Evolutionary conservation across 2,329 filamentous ascomycete species (phyloP).

Genomic region (Colletotrichum siamense): DNA sequence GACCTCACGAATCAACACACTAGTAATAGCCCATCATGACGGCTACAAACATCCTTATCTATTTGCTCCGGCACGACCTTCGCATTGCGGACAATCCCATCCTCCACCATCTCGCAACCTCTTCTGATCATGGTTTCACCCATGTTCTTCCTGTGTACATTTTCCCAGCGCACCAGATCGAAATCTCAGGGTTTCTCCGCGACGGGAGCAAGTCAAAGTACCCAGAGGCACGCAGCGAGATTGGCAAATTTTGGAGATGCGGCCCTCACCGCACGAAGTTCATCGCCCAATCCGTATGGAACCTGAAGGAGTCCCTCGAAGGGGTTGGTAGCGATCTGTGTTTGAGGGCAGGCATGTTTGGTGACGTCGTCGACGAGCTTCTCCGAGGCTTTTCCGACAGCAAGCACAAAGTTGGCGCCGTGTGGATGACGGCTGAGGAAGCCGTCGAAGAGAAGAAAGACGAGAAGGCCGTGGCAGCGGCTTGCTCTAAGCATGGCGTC

Average conservation of each 20-base stretch:
- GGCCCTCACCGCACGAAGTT: slow-evolving; percentile 77
- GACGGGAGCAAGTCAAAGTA: slow-evolving; percentile 65
- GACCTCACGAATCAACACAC: not conserved
- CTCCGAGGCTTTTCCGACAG: slow-evolving; percentile 52
- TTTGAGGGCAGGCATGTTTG: slow-evolving; percentile 66
- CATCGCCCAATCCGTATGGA: slow-evolving; percentile 74
- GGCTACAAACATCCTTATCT: slow-evolving; percentile 64
- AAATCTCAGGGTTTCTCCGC: slow-evolving; percentile 75
- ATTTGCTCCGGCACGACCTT: slow-evolving; percentile 75
- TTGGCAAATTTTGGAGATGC: slow-evolving; percentile 75
- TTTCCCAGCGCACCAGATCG: slow-evolving; percentile 73
- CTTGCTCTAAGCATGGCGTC: slow-evolving; percentile 58
- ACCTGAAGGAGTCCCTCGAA: slow-evolving; percentile 69
- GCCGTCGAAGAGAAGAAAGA: slow-evolving; percentile 73
- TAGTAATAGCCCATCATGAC: slow-evolving; percentile 30
- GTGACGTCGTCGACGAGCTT: slow-evolving; percentile 64
- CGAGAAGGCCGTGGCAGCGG: slow-evolving; percentile 57
- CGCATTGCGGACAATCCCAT: slow-evolving; percentile 78
- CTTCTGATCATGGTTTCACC: slow-evolving; percentile 60
- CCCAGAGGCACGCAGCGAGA: slow-evolving; percentile 68
- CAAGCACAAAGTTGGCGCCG: slow-evolving; percentile 57
- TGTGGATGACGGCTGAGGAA: slow-evolving; percentile 79
- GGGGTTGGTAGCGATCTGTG: slow-evolving; percentile 64
- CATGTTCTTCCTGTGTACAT: slow-evolving; percentile 76
- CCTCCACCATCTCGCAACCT: slow-evolving; percentile 61